Percentiles rank a stretch among this genome's conserved stretches.
These are phyloP conservation scores for Daldinia eschscholtzii DNA, from an alignment of 2,329 filamentous ascomycete genomes.

Conservation along the genomic window DNA sequence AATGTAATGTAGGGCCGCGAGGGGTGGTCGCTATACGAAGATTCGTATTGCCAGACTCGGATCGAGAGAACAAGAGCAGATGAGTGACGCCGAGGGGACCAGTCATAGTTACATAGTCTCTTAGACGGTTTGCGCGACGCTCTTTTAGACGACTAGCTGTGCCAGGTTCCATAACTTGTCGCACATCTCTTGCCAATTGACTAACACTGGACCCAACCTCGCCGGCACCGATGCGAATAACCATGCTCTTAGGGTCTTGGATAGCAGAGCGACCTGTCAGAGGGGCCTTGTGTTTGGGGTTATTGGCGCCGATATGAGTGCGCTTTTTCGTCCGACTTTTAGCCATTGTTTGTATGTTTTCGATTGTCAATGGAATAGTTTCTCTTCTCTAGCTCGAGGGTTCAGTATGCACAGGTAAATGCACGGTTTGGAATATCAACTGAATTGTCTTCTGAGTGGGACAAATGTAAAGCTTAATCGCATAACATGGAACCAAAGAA, in stretches of 20 bases:
- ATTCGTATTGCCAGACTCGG: constrained; percentile 90
- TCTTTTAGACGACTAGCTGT: constrained; percentile 92
- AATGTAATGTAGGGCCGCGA: constrained; percentile 91
- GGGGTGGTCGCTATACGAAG: constrained; percentile 88
- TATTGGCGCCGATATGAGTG: constrained; percentile 79
- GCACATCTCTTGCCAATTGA: constrained; percentile 91
- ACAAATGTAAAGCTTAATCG: background rate
- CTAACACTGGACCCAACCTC: constrained; percentile 92
- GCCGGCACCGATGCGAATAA: constrained; percentile 94
- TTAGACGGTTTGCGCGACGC: constrained; percentile 85
- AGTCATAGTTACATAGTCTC: constrained; percentile 95
- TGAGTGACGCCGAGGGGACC: constrained; percentile 94
- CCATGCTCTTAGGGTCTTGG: constrained; percentile 93
- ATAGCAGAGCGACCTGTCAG: constrained; percentile 71
- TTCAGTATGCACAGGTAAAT: background rate
- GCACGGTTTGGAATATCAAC: background rate
- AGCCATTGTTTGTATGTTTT: constrained; percentile 70
- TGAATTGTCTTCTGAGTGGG: background rate
- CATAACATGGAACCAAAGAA: constrained; percentile 12
- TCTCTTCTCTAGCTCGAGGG: background rate
- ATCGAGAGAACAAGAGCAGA: constrained; percentile 91
- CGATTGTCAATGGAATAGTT: background rate
- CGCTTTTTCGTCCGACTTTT: constrained; percentile 87
- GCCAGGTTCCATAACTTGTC: constrained; percentile 94
- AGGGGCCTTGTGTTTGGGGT: constrained; percentile 66